Conservation (phyloP, 148 eudicot species). For the Cornus suecica region DNA sequence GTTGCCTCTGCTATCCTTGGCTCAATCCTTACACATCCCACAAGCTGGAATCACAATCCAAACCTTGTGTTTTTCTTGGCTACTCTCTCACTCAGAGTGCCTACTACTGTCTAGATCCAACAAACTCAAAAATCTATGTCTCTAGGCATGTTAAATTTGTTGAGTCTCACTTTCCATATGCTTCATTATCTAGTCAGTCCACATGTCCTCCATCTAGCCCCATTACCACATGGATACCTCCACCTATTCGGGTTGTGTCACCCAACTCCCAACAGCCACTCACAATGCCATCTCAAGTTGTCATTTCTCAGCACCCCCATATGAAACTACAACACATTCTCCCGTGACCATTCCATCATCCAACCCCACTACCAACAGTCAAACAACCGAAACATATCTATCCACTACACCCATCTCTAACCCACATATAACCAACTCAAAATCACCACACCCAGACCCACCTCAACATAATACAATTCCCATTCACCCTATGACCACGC, state of each 20-base stretch:
- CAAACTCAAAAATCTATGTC: too few relatives aligned
- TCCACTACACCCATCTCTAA: not conserved
- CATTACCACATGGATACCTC: not conserved
- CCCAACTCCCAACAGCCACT: not conserved
- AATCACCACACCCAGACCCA: not conserved
- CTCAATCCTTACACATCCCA: not conserved
- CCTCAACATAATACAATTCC: not conserved
- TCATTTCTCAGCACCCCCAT: not conserved
- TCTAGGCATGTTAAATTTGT: too few relatives aligned
- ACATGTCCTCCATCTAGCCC: not conserved
- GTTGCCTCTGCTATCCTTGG: not conserved
- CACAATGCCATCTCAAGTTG: not conserved
- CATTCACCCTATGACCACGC: not conserved
- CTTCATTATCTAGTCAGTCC: not conserved
- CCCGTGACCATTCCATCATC: not conserved
- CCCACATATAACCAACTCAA: not conserved
- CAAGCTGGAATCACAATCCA: too few relatives aligned
- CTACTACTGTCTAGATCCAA: too few relatives aligned
- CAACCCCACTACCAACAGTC: not conserved
- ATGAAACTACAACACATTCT: not conserved
- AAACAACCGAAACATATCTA: not conserved
- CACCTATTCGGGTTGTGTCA: too few relatives aligned
- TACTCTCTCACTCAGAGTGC: conserved; percentile 4
- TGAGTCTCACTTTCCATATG: not conserved
- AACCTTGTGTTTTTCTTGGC: too few relatives aligned